phyloP scores from a whole-genome alignment of 129 eudicot species.

The Erigeron canadensis region DNA sequence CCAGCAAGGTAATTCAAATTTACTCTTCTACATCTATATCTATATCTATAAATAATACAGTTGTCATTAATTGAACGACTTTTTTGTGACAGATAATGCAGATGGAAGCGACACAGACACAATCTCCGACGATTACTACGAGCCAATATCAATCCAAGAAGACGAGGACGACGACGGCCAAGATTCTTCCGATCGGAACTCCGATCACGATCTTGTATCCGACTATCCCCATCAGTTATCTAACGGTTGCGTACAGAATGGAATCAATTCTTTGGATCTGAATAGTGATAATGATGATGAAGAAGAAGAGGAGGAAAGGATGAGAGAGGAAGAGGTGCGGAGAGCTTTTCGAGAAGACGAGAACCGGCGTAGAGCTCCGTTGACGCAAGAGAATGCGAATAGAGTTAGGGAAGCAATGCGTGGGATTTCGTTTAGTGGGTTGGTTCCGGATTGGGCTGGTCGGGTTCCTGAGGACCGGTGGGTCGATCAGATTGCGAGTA shows the following conservation, averaged over 20 bases:
- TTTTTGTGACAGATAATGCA: slow-evolving; percentile 44
- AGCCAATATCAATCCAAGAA: slow-evolving; percentile 50
- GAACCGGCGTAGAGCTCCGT: slow-evolving; percentile 80
- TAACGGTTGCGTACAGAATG: slow-evolving; percentile 59
- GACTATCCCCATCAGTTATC: slow-evolving; percentile 33
- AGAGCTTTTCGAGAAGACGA: slow-evolving; percentile 84
- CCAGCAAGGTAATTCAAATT: background rate
- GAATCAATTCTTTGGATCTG: slow-evolving; percentile 63
- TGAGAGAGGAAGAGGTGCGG: slow-evolving; percentile 38
- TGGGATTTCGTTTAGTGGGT: slow-evolving; percentile 64
- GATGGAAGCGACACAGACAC: slow-evolving; percentile 79
- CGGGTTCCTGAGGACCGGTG: slow-evolving; percentile 64
- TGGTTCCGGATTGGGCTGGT: slow-evolving; percentile 79
- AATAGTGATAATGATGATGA: slow-evolving; percentile 53
- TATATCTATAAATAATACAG: background rate
- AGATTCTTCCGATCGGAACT: slow-evolving; percentile 44
- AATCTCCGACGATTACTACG: slow-evolving; percentile 63
- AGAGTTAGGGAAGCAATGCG: slow-evolving; percentile 98
- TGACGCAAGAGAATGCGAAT: slow-evolving; percentile 71
- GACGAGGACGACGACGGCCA: slow-evolving; percentile 41
- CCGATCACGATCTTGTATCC: slow-evolving; percentile 25
- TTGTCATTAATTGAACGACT: background rate
- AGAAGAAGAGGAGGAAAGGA: slow-evolving; percentile 38
- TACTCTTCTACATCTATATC: background rate
- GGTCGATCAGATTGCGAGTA: slow-evolving; percentile 49